Evolutionary conservation across 164 flowering plant genomes (phyloP).

Genomic region (Chimonanthus praecox): DNA sequence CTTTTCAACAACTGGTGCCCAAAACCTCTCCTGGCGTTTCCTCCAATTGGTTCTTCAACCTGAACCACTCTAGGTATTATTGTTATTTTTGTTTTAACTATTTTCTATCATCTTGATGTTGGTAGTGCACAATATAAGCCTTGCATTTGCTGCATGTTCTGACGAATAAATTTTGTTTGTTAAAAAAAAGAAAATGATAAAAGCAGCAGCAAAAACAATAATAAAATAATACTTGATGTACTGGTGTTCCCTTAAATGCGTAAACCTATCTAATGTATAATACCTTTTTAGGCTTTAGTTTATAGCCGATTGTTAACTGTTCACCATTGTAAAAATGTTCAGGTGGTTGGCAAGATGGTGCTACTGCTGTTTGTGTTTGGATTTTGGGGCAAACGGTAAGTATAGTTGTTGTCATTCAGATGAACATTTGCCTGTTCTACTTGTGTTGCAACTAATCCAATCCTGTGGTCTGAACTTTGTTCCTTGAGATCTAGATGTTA

Average conservation of each 20-base stretch:
- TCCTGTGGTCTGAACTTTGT: background rate
- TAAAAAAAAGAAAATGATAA: background rate
- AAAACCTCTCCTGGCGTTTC: too few species aligned
- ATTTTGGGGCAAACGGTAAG: conserved; percentile 71
- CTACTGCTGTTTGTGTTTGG: conserved; percentile 92
- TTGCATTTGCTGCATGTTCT: background rate
- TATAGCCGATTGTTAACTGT: background rate
- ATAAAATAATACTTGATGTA: background rate
- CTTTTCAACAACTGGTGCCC: too few species aligned
- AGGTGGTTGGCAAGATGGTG: conserved; percentile 96
- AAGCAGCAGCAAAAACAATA: background rate
- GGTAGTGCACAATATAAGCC: background rate
- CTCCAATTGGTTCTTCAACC: too few species aligned
- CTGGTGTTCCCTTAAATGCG: background rate
- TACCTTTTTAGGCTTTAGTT: conserved; percentile 2
- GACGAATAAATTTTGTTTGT: too few species aligned
- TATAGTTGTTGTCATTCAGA: conserved; percentile 7
- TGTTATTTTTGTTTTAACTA: background rate
- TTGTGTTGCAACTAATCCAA: background rate
- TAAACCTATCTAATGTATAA: background rate
- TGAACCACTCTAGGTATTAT: too few species aligned
- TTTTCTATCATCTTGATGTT: background rate
- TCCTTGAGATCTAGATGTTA: background rate
- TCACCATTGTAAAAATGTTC: conserved; percentile 14
- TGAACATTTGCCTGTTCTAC: background rate